Evolutionary conservation across 2,329 filamentous ascomycete species (phyloP), one percentile per base, ranked within the genome.

Genomic region (Colletotrichum tanaceti): DNA sequence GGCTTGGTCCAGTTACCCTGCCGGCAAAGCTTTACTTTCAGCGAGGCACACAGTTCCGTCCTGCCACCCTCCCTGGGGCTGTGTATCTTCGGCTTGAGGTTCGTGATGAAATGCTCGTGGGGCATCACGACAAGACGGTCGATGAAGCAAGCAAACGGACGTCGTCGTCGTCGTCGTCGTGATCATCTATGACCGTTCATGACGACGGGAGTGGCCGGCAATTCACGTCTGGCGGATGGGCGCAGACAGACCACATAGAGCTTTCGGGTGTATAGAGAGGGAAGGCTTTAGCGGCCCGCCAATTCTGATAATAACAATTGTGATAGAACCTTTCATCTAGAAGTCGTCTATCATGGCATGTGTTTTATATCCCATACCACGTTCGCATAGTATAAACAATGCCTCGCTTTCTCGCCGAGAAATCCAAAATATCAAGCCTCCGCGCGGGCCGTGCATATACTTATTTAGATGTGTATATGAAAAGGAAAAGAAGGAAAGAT

Each of bases 1-100:
- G 39, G 50, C 63, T 66, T 39, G 44, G n/a, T 44, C 63, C n/a
- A 39, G 32, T 44, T 57, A 44, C 64, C 63, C 63, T 47, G 63
- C 39, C 20, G 57, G 46, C 18, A n/a, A 59, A 46, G 46, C 39
- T 38, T 16, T 9, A 22, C 41, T 43, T 10, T 9, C 16, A 35
- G 24, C 2, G 1, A 5, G 38, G 5, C 20, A 16, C 16, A 35
- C 32, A 35, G 18, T 24, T 35, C 24, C 24, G 9, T 32, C 28
- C 28, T 9, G 28, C 28, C 28, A 9, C 28, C 7, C 28, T 9
- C n/a, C n/a, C n/a, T n/a, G n/a, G 28, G 28, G 28, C 28, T 32
- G 28, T 32, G 28, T 32, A 7, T 32, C 28, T 9, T 32, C 18
- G 28, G 16, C 18, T 52, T 18, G 5, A 5, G 16, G 16, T 52